phyloP scores from a whole-genome alignment of 768 basidiomycete species.

The Amanita polypyramis region DNA sequence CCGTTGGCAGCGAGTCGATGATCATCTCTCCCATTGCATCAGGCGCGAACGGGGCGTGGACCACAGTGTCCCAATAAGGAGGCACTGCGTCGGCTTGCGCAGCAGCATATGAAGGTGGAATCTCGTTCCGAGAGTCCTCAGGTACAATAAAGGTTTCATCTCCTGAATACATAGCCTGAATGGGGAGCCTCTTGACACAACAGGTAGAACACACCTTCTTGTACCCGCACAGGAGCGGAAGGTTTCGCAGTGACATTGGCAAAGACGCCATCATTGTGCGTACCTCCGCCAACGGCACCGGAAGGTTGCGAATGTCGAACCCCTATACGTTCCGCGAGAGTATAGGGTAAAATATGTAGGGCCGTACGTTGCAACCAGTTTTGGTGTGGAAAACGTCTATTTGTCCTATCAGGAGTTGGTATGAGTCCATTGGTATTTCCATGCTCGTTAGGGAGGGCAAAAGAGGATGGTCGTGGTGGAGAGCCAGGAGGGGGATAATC shows the following conservation, averaged over 20 bases:
- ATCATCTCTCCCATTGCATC: slow-evolving; percentile 69
- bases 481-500: slow-evolving; percentile 79
- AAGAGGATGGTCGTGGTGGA: slow-evolving; percentile 54
- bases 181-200: not conserved
- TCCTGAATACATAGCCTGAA: slow-evolving; percentile 19
- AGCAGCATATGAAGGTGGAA: slow-evolving; percentile 85
- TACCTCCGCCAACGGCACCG: slow-evolving; percentile 52
- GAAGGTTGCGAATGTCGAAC: slow-evolving; percentile 26
- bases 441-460: slow-evolving; percentile 56
- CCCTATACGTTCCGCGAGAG: slow-evolving; percentile 36
- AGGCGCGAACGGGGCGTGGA: slow-evolving; percentile 77
- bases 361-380: slow-evolving; percentile 52
- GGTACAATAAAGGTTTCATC: slow-evolving; percentile 70
- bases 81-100: slow-evolving; percentile 95
- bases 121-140: slow-evolving; percentile 73
- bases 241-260: slow-evolving; percentile 92
- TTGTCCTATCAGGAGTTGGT: slow-evolving; percentile 34
- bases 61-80: slow-evolving; percentile 94
- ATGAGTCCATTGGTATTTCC: slow-evolving; percentile 71
- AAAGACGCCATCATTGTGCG: slow-evolving; percentile 85
- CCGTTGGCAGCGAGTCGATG: slow-evolving; percentile 81
- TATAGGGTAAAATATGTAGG: slow-evolving; percentile 43
- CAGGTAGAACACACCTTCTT: slow-evolving; percentile 38
- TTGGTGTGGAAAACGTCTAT: slow-evolving; percentile 21
- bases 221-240: slow-evolving; percentile 42